These are phyloP conservation scores for Solanum chiquidenum DNA, from an alignment of 257 asterid genomes.

Conservation along the genomic window DNA sequence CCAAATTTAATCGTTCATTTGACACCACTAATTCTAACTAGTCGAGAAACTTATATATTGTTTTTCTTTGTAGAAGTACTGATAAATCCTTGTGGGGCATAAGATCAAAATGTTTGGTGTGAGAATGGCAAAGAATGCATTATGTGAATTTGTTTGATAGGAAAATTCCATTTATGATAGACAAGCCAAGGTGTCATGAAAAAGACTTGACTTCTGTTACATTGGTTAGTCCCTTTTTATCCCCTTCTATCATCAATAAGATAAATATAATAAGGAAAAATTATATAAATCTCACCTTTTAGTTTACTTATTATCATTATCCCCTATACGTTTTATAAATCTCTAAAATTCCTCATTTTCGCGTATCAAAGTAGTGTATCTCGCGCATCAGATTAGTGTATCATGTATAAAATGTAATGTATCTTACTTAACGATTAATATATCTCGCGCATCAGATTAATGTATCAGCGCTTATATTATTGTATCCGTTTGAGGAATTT, in stretches of 20 bases:
- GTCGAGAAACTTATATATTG: neutral
- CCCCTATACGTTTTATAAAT: no score
- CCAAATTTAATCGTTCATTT: neutral
- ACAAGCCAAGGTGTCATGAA: slow-evolving; percentile 36
- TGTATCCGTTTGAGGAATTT: no score
- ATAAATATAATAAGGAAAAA: neutral
- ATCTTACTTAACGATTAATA: no score
- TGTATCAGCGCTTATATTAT: no score
- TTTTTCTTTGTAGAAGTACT: neutral
- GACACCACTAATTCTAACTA: neutral
- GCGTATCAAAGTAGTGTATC: no score
- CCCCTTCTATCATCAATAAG: neutral
- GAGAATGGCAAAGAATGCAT: neutral
- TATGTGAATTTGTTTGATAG: slow-evolving; percentile 26
- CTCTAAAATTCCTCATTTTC: no score
- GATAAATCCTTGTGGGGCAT: slow-evolving; percentile 16
- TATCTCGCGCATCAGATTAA: no score
- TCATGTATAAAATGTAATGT: no score
- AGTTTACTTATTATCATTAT: no score
- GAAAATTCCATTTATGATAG: slow-evolving; percentile 20
- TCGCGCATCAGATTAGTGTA: no score
- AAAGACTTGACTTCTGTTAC: slow-evolving; percentile 35
- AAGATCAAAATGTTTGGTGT: slow-evolving; percentile 3
- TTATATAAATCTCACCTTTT: no score
- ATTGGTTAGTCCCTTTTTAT: slow-evolving; percentile 10